Evolutionary conservation across 208 protist species (phyloP).

Genomic region (Acanthamoeba sp.): DNA sequence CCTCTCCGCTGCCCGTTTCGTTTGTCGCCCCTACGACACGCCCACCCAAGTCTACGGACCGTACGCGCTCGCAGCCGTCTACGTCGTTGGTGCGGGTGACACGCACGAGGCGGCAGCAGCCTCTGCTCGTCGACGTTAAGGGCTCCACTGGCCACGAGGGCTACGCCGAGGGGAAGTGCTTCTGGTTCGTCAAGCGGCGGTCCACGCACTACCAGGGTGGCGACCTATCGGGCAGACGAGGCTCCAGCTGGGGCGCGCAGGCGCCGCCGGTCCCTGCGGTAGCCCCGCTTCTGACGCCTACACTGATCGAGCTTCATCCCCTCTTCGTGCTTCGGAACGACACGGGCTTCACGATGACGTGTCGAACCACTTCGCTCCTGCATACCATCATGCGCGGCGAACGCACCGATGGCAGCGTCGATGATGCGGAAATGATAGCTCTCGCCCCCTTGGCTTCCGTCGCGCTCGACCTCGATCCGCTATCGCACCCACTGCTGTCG

Average conservation of each 20-base stretch:
- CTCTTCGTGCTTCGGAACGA: slow-evolving; percentile 25
- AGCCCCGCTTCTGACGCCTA: not conserved
- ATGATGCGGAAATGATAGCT: not conserved
- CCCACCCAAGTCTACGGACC: no score
- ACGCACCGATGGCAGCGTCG: not conserved
- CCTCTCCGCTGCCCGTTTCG: not conserved
- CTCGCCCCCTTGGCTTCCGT: not conserved
- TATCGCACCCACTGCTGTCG: slow-evolving; percentile 9
- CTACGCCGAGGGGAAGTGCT: not conserved
- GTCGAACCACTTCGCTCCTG: not conserved
- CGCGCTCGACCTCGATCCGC: slow-evolving; percentile 35
- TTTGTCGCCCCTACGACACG: not conserved
- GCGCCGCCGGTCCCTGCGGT: not conserved
- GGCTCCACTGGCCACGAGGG: not conserved
- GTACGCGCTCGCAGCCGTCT: not conserved
- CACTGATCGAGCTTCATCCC: not conserved
- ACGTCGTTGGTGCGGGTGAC: slow-evolving; percentile 35
- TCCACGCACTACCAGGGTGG: not conserved
- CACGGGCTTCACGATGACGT: not conserved
- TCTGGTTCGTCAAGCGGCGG: slow-evolving; percentile 36
- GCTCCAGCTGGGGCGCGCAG: not conserved
- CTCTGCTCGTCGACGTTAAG: no score
- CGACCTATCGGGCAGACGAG: not conserved
- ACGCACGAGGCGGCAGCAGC: not conserved
- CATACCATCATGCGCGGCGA: not conserved